Conservation (phyloP, 768 basidiomycete species). For the Suillus decipiens region DNA sequence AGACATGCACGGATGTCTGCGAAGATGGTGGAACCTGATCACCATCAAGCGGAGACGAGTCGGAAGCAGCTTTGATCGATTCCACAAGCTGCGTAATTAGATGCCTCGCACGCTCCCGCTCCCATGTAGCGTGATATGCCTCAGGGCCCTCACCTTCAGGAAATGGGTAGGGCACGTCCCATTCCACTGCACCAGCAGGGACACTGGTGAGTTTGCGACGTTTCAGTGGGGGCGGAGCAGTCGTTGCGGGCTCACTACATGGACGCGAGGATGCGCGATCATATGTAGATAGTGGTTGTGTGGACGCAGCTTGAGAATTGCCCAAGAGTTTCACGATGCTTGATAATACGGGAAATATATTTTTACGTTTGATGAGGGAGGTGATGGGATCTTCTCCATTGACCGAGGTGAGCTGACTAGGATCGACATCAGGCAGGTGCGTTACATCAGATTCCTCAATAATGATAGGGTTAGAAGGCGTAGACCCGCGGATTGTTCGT, state of each 20-base stretch:
- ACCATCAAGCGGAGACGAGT: conserved; percentile 1
- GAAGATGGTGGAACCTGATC: not conserved
- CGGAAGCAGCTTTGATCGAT: conserved; percentile 55
- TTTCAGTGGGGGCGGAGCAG: conserved; percentile 40
- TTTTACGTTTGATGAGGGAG: conserved; percentile 61
- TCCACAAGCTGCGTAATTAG: conserved; percentile 61
- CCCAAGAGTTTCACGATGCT: conserved; percentile 58
- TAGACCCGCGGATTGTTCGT: conserved; percentile 49
- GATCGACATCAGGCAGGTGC: conserved; percentile 37
- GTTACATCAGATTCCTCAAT: conserved; percentile 56
- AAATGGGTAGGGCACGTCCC: conserved; percentile 85
- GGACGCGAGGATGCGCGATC: not conserved
- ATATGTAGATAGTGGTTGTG: conserved; percentile 12
- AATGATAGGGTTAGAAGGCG: conserved; percentile 66
- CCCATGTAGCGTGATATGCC: conserved; percentile 66
- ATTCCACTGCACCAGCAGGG: conserved; percentile 78
- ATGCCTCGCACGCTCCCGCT: conserved; percentile 60
- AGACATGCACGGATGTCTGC: conserved; percentile 4
- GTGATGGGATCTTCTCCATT: conserved; percentile 60
- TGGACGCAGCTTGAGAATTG: conserved; percentile 32
- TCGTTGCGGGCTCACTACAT: not conserved
- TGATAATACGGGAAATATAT: conserved; percentile 66
- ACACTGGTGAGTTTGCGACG: conserved; percentile 65
- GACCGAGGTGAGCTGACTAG: conserved; percentile 47
- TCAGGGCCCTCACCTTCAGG: conserved; percentile 67